Evolutionary conservation across 1,284 basidiomycete species (phyloP).

Genomic region (Leccinum subspadiceum): DNA sequence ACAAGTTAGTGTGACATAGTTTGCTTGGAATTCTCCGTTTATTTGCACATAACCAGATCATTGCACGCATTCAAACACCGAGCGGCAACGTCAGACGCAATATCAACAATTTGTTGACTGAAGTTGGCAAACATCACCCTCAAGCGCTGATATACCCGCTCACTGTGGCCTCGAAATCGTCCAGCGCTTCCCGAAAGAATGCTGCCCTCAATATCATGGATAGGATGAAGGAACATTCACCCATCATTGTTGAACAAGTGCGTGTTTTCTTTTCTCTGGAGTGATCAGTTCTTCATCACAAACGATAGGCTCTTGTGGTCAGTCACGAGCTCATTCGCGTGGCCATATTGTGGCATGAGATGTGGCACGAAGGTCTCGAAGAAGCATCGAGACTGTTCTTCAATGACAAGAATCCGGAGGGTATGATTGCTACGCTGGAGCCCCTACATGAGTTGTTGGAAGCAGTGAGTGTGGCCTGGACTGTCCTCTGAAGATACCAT

Average conservation of each 20-base stretch:
- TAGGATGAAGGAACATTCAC: constrained; percentile 92
- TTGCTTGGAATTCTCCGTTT: not conserved
- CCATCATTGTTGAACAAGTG: constrained; percentile 86
- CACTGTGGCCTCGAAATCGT: constrained; percentile 98
- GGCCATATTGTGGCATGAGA: constrained; percentile 98
- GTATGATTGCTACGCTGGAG: constrained; percentile 94
- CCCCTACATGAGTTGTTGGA: constrained; percentile 95
- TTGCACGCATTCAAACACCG: constrained; percentile 97
- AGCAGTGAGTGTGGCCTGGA: constrained; percentile 52
- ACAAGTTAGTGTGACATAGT: constrained; percentile 54
- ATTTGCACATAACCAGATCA: constrained; percentile 62
- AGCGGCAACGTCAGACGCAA: constrained; percentile 85
- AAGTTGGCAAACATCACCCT: constrained; percentile 95
- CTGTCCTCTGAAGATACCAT: not conserved
- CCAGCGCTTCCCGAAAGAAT: constrained; percentile 77
- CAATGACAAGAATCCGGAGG: constrained; percentile 98
- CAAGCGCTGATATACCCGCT: constrained; percentile 97
- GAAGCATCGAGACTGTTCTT: constrained; percentile 97
- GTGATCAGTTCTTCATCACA: constrained; percentile 3
- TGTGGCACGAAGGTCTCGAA: constrained; percentile 99
- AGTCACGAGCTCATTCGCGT: constrained; percentile 96
- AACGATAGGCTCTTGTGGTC: constrained; percentile 78
- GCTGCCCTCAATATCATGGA: constrained; percentile 92
- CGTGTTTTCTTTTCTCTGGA: constrained; percentile 9
- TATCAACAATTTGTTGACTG: constrained; percentile 87